phyloP scores from a whole-genome alignment of 768 basidiomycete species.

The Mycena floridula region DNA sequence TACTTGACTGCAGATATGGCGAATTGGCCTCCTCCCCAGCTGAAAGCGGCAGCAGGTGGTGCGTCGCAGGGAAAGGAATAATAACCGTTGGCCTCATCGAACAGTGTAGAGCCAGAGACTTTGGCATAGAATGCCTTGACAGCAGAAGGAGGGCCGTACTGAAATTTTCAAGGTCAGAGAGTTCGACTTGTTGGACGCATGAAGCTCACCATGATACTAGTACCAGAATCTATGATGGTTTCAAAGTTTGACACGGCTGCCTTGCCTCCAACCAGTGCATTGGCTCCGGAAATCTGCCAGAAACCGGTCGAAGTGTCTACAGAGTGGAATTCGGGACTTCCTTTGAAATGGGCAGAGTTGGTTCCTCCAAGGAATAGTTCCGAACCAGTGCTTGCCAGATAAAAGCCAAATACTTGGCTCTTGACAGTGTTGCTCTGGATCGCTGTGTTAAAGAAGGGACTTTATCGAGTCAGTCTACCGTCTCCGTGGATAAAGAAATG shows the following conservation, averaged over 20 bases:
- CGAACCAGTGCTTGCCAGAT: constrained; percentile 31
- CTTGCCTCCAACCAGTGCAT: constrained; percentile 10
- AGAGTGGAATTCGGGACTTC: constrained; percentile 27
- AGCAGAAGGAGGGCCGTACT: constrained; percentile 20
- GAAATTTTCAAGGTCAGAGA: neutral
- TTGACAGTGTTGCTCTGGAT: constrained; percentile 22
- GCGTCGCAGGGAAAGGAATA: constrained; percentile 25
- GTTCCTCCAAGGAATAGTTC: constrained; percentile 52
- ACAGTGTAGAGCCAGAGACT: constrained; percentile 18
- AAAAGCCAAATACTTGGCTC: constrained; percentile 36
- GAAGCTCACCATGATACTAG: constrained; percentile 17
- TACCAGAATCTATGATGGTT: constrained; percentile 32
- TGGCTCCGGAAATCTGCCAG: constrained; percentile 19
- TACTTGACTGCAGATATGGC: constrained; percentile 34
- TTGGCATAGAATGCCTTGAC: constrained; percentile 19
- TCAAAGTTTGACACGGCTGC: constrained; percentile 10
- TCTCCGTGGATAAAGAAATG: neutral
- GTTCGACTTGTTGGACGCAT: neutral
- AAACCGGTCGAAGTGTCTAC: constrained; percentile 18
- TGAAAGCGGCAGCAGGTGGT: constrained; percentile 24
- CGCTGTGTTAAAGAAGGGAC: constrained; percentile 37
- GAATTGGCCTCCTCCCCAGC: constrained; percentile 30
- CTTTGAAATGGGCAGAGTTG: constrained; percentile 36
- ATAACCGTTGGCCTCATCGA: constrained; percentile 11
- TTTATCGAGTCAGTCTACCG: neutral